phyloP scores from a whole-genome alignment of 805 yeast genomes.

The Clavispora fructus region DNA sequence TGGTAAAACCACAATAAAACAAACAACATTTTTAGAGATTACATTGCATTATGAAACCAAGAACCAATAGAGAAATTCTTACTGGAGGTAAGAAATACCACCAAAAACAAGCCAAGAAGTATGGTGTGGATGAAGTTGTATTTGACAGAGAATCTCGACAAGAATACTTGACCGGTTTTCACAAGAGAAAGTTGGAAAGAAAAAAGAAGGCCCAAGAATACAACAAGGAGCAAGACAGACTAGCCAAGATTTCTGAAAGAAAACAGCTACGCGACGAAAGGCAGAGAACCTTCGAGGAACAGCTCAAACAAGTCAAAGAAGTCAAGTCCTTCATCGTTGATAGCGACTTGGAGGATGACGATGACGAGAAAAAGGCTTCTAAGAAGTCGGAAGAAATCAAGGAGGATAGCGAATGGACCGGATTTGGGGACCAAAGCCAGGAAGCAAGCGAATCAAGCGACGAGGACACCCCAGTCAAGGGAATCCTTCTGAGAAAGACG shows the following conservation, averaged over 20 bases:
- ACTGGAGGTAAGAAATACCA: constrained; percentile 83
- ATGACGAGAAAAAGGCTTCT: constrained; percentile 9
- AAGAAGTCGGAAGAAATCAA: not conserved
- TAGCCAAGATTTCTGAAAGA: constrained; percentile 71
- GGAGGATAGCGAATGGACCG: constrained; percentile 10
- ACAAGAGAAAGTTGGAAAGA: constrained; percentile 84
- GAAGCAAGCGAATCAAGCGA: constrained; percentile 1
- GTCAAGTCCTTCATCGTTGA: constrained; percentile 25
- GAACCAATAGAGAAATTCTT: constrained; percentile 74
- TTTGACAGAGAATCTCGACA: constrained; percentile 76
- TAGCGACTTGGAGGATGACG: constrained; percentile 12
- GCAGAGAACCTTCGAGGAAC: constrained; percentile 58
- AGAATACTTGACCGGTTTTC: constrained; percentile 92
- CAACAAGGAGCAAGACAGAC: constrained; percentile 71
- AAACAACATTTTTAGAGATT: too few relatives aligned
- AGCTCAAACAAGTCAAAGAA: constrained; percentile 53
- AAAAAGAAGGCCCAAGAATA: constrained; percentile 79
- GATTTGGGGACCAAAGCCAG: constrained; percentile 3
- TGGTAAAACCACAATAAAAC: not conserved
- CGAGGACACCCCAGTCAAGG: constrained; percentile 11
- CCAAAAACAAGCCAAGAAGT: constrained; percentile 42
- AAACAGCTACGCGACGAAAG: constrained; percentile 66
- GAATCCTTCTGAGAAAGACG: constrained; percentile 20
- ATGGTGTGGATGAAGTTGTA: constrained; percentile 71
- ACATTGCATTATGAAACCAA: constrained; percentile 17